Conservation (phyloP, 495 filamentous ascomycete genomes). For the Cladorrhinum samala region DNA sequence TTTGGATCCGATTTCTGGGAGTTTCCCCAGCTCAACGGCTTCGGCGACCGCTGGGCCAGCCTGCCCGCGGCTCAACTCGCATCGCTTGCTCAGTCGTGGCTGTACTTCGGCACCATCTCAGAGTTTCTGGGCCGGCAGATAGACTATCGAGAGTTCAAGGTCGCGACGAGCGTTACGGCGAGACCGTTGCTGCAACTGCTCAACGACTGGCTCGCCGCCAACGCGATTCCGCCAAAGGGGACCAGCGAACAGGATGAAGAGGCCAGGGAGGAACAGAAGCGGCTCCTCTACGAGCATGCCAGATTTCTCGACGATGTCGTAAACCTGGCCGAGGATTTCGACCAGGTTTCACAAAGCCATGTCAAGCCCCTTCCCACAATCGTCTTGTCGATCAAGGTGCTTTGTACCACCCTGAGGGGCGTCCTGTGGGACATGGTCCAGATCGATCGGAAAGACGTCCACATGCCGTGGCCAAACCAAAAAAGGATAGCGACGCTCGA, state of each 20-base stretch:
- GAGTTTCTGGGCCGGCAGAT: conserved; percentile 22
- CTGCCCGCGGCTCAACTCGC: conserved; percentile 18
- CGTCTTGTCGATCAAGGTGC: conserved; percentile 21
- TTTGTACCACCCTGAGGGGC: conserved; percentile 15
- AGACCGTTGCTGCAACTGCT: conserved; percentile 15
- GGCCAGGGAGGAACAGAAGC: conserved; percentile 2
- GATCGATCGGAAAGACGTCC: conserved; percentile 6
- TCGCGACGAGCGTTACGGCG: conserved; percentile 11
- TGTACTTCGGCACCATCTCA: conserved; percentile 22
- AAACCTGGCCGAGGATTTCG: conserved; percentile 19
- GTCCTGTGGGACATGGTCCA: conserved; percentile 16
- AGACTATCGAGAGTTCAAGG: conserved; percentile 17
- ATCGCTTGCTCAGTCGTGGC: conserved; percentile 21
- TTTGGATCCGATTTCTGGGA: conserved; percentile 22
- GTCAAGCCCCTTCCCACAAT: conserved; percentile 19
- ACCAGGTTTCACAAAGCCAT: conserved; percentile 20
- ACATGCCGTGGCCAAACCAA: conserved; percentile 13
- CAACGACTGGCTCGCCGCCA: conserved; percentile 13
- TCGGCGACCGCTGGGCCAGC: conserved; percentile 21
- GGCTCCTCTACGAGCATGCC: conserved; percentile 13
- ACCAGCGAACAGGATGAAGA: neutral
- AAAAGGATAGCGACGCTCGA: conserved; percentile 10
- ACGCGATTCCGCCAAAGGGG: neutral
- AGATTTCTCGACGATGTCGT: conserved; percentile 18
- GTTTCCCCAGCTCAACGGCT: conserved; percentile 21